Conservation (phyloP, 768 basidiomycete genomes). For the Leucocoprinus birnbaumii region DNA sequence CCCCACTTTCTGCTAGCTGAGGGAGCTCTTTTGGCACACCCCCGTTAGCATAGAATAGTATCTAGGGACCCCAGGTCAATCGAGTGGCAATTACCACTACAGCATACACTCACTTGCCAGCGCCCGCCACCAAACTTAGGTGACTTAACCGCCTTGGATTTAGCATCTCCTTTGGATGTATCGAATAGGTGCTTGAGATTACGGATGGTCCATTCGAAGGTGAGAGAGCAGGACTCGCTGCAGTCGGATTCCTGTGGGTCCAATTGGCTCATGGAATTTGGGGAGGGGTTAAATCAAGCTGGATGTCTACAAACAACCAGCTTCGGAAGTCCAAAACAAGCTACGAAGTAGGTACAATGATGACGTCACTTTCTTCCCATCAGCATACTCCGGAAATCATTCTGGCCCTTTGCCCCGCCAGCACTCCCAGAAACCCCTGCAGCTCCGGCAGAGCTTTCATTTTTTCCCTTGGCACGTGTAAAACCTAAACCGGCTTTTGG, state of each 20-base stretch:
- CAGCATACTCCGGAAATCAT: constrained; percentile 87
- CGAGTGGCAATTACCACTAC: background rate
- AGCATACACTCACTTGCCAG: constrained; percentile 55
- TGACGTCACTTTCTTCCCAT: constrained; percentile 17
- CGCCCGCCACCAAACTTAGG: constrained; percentile 71
- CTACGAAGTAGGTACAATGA: background rate
- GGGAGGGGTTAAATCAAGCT: background rate
- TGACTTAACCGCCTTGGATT: constrained; percentile 78
- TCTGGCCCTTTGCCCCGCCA: constrained; percentile 55
- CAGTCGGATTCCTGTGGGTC: constrained; percentile 27
- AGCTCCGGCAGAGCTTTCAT: constrained; percentile 5
- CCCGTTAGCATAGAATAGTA: constrained; percentile 83
- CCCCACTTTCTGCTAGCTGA: constrained; percentile 38
- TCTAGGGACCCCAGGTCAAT: constrained; percentile 34
- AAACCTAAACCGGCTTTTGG: constrained; percentile 73
- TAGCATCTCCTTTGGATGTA: constrained; percentile 70
- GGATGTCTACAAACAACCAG: background rate
- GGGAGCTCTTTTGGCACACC: constrained; percentile 50
- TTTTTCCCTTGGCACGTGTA: constrained; percentile 20
- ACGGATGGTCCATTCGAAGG: constrained; percentile 77
- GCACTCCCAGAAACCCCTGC: constrained; percentile 18
- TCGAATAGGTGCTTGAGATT: constrained; percentile 76
- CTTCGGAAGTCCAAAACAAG: background rate
- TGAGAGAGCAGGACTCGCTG: constrained; percentile 53
- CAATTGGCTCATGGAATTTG: constrained; percentile 5